These are phyloP conservation scores for Blastosporella zonata DNA, from an alignment of 1,284 basidiomycete genomes.

Conservation along the genomic window DNA sequence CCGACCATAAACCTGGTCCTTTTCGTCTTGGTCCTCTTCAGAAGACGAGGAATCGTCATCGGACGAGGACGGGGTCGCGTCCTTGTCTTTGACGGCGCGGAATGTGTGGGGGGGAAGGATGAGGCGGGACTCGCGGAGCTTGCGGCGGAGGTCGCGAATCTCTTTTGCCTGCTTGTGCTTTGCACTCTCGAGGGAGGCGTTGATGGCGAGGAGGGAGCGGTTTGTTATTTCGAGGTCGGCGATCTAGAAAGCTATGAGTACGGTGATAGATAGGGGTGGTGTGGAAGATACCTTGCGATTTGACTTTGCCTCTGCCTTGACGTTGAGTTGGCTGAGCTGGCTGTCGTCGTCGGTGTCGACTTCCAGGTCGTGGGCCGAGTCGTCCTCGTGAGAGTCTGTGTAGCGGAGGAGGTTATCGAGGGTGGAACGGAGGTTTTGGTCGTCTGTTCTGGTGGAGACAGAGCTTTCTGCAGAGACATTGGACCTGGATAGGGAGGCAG, in stretches of 20 bases:
- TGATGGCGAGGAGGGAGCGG: constrained; percentile 73
- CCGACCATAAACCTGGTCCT: constrained; percentile 54
- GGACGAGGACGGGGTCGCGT: constrained; percentile 36
- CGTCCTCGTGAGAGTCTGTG: constrained; percentile 26
- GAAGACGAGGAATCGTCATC: constrained; percentile 32
- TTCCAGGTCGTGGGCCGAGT: constrained; percentile 29
- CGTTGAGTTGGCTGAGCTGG: constrained; percentile 35
- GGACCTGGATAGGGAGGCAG: constrained; percentile 40
- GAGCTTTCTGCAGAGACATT: constrained; percentile 33
- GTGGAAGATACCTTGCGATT: constrained; percentile 60
- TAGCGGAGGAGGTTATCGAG: constrained; percentile 33
- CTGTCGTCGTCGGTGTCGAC: constrained; percentile 37
- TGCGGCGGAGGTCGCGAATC: constrained; percentile 71
- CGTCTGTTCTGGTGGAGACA: not conserved
- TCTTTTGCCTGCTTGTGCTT: constrained; percentile 78
- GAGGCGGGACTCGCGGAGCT: constrained; percentile 72
- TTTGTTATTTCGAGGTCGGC: constrained; percentile 83
- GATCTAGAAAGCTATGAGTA: constrained; percentile 45
- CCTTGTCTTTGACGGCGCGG: constrained; percentile 50
- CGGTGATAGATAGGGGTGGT: not conserved
- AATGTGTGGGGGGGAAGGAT: constrained; percentile 67
- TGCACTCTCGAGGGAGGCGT: constrained; percentile 66
- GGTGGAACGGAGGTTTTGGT: constrained; percentile 27
- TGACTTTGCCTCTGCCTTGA: constrained; percentile 68
- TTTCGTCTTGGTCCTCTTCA: constrained; percentile 36